Evolutionary conservation across 768 basidiomycete species (phyloP), one percentile per base, ranked within the genome.

Genomic region (Chalciporus sphaerocephalus): DNA sequence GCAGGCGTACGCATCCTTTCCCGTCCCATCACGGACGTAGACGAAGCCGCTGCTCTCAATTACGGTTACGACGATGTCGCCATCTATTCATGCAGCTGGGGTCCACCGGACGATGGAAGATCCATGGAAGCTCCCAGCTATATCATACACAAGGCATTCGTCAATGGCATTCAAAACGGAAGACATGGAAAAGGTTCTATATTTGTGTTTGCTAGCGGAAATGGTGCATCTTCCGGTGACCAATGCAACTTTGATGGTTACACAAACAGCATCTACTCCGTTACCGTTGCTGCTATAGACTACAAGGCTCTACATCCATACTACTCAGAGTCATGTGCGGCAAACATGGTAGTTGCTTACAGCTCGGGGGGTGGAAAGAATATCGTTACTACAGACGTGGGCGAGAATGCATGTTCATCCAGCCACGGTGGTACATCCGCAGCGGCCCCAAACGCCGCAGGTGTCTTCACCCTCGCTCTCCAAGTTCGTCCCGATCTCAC

Each of bases 221-320:
- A 99, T 61, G 96, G 96, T 7, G 96, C 92, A 23, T 78, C 77
- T 7, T 76, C 78, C 44, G 91, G 87, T 15, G 96, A 99, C 60
- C 95, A 98, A 65, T 99, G 96, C 73, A 99, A 99, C 64, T 98
- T 99, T 60, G 95, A 98, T 55, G 96, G 96, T 6, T 99, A 99
- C 65, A 99, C 96, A 11, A 99, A 99, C 62, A 91, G 87, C 58
- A 94, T 98, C 47, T 97, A 91, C 68, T 91, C 89, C 6, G 82
- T 99, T 34, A 99, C 96, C 0, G 92, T 99, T 22, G 85, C 92
- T n/a, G 91, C 96, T 0, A 75, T 98, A 48, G 96, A 98, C 58
- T 81, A 85, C 64, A 89, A 90, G 61, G 95, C 93, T 13, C 68
- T 93, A 24, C 96, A 96, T 60, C 96, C 96, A 12, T 92, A 89